phyloP scores from a whole-genome alignment of 2,329 filamentous ascomycete genomes.

The Ophiostoma perfectum region DNA sequence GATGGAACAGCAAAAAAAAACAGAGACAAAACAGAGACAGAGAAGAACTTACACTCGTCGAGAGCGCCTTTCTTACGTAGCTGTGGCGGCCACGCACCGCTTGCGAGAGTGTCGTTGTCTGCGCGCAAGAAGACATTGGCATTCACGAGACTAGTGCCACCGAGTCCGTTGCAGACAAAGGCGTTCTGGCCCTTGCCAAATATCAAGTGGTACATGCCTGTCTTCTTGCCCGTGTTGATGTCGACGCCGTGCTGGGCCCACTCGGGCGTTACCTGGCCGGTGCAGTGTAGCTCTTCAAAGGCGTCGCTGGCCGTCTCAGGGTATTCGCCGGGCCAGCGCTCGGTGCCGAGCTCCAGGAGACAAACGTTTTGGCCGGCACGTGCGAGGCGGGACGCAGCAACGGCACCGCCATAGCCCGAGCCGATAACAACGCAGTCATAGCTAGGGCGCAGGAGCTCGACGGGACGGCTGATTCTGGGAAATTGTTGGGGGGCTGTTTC shows the following conservation, averaged over 20 bases:
- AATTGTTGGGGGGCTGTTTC: conserved; percentile 32
- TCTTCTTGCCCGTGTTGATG: conserved; percentile 48
- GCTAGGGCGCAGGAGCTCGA: conserved; percentile 50
- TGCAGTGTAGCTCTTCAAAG: conserved; percentile 49
- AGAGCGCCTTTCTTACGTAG: conserved; percentile 43
- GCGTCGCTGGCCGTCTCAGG: conserved; percentile 46
- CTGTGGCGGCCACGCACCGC: conserved; percentile 55
- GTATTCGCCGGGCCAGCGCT: conserved; percentile 63
- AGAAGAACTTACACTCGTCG: conserved; percentile 42
- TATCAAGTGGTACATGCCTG: conserved; percentile 58
- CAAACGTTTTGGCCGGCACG: conserved; percentile 57
- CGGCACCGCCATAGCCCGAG: conserved; percentile 62
- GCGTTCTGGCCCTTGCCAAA: conserved; percentile 60
- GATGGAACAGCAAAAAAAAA: background rate
- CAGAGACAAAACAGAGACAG: too few species aligned
- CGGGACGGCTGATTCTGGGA: conserved; percentile 51
- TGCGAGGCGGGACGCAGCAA: conserved; percentile 61
- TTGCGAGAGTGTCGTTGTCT: conserved; percentile 48
- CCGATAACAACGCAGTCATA: conserved; percentile 66
- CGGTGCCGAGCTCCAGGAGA: conserved; percentile 58
- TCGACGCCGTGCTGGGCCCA: conserved; percentile 36
- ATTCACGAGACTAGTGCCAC: conserved; percentile 61
- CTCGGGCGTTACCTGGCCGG: conserved; percentile 47
- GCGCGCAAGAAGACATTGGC: conserved; percentile 62
- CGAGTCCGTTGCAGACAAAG: conserved; percentile 55